Evolutionary conservation across 345 rosid genomes (phyloP).

Genomic region (Gossypium anomalum): DNA sequence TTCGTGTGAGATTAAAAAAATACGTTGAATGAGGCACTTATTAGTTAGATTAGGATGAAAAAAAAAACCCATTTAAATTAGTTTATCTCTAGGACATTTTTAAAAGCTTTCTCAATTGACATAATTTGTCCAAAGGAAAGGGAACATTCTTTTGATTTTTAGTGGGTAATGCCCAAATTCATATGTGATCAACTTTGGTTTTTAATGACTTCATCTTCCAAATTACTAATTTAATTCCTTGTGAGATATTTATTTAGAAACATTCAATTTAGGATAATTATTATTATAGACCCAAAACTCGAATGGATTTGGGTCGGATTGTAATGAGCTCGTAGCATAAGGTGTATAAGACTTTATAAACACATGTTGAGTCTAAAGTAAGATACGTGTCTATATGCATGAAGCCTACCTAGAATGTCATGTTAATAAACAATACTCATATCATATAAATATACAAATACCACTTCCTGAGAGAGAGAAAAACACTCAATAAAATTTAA

Average conservation of each 20-base stretch:
- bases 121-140: constrained; percentile 1
- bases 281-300: no score
- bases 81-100: background rate
- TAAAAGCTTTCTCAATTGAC: background rate
- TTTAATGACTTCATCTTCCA: background rate
- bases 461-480: fast-evolving
- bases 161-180: constrained; percentile 8
- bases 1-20: constrained; percentile 5
- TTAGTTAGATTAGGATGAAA: constrained; percentile 6
- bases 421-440: no score
- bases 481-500: background rate
- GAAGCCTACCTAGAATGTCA: no score
- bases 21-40: constrained; percentile 2
- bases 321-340: no score
- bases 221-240: background rate
- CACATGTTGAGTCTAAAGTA: no score
- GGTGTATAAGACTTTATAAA: no score
- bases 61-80: background rate
- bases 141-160: constrained; percentile 2
- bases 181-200: background rate
- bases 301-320: no score
- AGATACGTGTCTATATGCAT: no score
- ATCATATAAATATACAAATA: no score
- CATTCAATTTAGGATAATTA: background rate
- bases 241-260: background rate